Evolutionary conservation across 139 green algal genomes (phyloP).

Genomic region (Chlamydomonas sphaeroides): DNA sequence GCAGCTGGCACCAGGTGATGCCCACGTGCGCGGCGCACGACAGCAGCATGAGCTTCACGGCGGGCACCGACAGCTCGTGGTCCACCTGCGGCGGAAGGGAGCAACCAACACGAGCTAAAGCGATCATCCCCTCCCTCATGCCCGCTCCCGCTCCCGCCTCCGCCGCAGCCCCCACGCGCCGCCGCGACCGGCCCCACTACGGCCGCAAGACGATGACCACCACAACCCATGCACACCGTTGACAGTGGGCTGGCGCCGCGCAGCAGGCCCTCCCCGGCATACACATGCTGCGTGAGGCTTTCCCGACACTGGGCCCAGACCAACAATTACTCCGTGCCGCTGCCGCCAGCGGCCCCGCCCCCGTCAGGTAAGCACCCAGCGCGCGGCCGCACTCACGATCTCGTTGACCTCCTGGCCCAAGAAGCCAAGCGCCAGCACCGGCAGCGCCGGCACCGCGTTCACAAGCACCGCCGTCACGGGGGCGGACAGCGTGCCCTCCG

Average conservation of each 20-base stretch:
- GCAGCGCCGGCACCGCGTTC: constrained; percentile 46
- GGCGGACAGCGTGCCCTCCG: constrained; percentile 29
- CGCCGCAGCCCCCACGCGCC: no score
- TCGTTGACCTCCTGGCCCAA: constrained; percentile 44
- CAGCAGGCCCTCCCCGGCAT: no score
- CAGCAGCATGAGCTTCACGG: constrained; percentile 41
- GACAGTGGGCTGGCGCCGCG: no score
- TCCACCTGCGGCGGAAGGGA: no score
- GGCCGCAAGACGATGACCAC: no score
- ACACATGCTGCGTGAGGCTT: no score
- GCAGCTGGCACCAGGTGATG: constrained; percentile 33
- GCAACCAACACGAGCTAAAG: no score
- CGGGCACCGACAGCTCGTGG: constrained; percentile 38
- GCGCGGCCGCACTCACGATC: constrained; percentile 40
- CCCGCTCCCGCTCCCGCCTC: no score
- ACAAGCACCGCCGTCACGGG: constrained; percentile 23
- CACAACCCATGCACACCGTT: background rate
- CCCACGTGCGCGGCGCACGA: constrained; percentile 29
- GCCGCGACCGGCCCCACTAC: no score
- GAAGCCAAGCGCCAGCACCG: constrained; percentile 55
- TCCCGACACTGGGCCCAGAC: background rate
- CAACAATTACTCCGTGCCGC: background rate
- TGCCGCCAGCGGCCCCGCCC: background rate
- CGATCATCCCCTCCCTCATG: no score
- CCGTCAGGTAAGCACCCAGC: no score